These are phyloP conservation scores for Salix suchowensis DNA, from an alignment of 345 rosid genomes.

Conservation along the genomic window DNA sequence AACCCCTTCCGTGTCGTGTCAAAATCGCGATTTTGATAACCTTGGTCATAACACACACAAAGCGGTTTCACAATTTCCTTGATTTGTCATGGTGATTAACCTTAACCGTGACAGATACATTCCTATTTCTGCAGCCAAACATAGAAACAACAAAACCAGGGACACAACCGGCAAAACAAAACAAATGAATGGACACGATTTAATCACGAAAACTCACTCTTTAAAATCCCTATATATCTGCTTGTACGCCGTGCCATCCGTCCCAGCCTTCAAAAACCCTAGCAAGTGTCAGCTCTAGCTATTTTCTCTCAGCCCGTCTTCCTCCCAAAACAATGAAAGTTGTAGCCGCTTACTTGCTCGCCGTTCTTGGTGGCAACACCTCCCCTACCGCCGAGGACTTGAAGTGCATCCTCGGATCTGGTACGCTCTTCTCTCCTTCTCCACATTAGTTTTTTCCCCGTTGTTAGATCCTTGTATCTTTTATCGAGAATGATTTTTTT, in stretches of 20 bases:
- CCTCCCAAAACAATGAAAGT: slow-evolving; percentile 51
- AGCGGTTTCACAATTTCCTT: not conserved
- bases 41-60: too few relatives aligned
- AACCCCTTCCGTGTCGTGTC: too few relatives aligned
- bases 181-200: slow-evolving; percentile 1
- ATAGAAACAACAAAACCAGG: not conserved
- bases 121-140: not conserved
- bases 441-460: not conserved
- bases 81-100: not conserved
- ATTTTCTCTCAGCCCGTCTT: not conserved
- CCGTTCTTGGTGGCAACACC: slow-evolving; percentile 63
- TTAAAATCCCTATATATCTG: not conserved
- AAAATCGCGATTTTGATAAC: too few relatives aligned
- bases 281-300: not conserved
- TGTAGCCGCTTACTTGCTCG: slow-evolving; percentile 69
- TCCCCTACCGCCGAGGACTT: slow-evolving; percentile 48
- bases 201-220: not conserved
- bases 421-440: slow-evolving; percentile 19
- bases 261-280: not conserved
- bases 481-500: too few relatives aligned
- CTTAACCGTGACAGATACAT: not conserved
- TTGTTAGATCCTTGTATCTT: not conserved
- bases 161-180: not conserved
- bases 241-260: not conserved
- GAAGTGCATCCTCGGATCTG: slow-evolving; percentile 62